Base-by-base conservation (phyloP, 805 yeast species). In the Alloascoidea hylecoeti region DNA sequence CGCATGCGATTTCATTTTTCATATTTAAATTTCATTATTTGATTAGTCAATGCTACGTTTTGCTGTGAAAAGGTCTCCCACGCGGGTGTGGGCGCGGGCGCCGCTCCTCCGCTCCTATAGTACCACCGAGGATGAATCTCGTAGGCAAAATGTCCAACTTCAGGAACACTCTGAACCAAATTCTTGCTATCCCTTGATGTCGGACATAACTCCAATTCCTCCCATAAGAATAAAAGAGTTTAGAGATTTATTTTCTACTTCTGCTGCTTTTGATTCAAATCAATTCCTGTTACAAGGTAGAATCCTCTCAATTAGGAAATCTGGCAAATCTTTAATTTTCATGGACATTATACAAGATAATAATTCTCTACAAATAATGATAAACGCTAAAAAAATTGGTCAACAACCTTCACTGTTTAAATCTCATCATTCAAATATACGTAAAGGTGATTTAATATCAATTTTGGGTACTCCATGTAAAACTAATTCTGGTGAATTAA, bases 401-500 rank as follows among this genome's bases (percentile, higher is more conserved):
- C 23, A 68, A 4, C 44, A 59, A 1, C 61, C 56, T 16, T 68
- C 61, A 0, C 64, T 63, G 33, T 76, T 75, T 44, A 49, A 50
- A 3, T 41, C 44, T 17, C 44, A 44, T n/a, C 51, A 51, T 35
- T 50, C 53, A 3, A 51, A 58, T 18, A 56, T 85, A 32, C 64
- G 78, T 36, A 68, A 69, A 16, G 96, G 96, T 0, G 98, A 89
- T 50, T 69, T 67, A 34, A 58, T 89, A 3, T 58, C 71, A 4
- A 72, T 78, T 16, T 48, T 56, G 2, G 98, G 98, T 0, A 51
- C 47, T 16, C 86, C 96, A 0, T 83, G 89, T 17, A 53, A 69
- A 2, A 83, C 96, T 0, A 74, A 77, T 39, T 72, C 74, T 3
- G 92, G 89, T 0, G 95, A 88, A 45, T 58, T 86, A 4, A 78